Evolutionary conservation across 306 rosid species (phyloP).

Genomic region (Ziziphus jujuba): DNA sequence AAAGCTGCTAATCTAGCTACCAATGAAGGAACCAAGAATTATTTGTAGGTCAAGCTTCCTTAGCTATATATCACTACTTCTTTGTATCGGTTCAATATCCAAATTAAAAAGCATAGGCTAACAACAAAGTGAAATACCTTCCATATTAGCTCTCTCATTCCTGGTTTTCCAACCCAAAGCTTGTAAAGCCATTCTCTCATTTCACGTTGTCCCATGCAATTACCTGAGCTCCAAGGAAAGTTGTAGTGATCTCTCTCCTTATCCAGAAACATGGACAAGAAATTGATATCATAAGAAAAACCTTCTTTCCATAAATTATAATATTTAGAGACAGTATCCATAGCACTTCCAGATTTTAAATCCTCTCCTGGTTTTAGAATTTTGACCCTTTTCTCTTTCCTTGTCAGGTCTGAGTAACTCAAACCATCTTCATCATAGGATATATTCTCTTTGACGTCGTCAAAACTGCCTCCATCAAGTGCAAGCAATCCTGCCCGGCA

Average conservation of each 20-base stretch:
- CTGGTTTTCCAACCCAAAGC: slow-evolving; percentile 84
- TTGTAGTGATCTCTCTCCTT: slow-evolving; percentile 85
- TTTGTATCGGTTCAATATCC: not conserved
- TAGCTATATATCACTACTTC: not conserved
- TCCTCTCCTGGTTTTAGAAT: slow-evolving; percentile 50
- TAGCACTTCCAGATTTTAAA: slow-evolving; percentile 29
- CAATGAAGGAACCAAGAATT: not conserved
- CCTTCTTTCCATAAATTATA: slow-evolving; percentile 64
- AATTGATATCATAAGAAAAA: slow-evolving; percentile 77
- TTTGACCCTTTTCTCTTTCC: slow-evolving; percentile 75
- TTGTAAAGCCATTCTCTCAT: slow-evolving; percentile 90
- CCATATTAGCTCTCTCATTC: slow-evolving; percentile 80
- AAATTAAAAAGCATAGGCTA: slow-evolving; percentile 15
- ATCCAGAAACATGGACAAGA: slow-evolving; percentile 77
- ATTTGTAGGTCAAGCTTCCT: not conserved
- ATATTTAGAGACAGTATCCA: slow-evolving; percentile 42
- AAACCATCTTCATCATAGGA: slow-evolving; percentile 29
- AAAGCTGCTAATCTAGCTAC: slow-evolving; percentile 1
- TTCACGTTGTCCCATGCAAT: slow-evolving; percentile 91
- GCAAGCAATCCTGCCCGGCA: slow-evolving; percentile 97
- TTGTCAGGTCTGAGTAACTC: slow-evolving; percentile 43
- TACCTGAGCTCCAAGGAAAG: slow-evolving; percentile 85
- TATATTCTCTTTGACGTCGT: slow-evolving; percentile 39
- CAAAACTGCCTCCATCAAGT: slow-evolving; percentile 58
- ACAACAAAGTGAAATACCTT: slow-evolving; percentile 51